Conservation (phyloP, 352 stramenopile species). For the Phytophthora fragariae region DNA sequence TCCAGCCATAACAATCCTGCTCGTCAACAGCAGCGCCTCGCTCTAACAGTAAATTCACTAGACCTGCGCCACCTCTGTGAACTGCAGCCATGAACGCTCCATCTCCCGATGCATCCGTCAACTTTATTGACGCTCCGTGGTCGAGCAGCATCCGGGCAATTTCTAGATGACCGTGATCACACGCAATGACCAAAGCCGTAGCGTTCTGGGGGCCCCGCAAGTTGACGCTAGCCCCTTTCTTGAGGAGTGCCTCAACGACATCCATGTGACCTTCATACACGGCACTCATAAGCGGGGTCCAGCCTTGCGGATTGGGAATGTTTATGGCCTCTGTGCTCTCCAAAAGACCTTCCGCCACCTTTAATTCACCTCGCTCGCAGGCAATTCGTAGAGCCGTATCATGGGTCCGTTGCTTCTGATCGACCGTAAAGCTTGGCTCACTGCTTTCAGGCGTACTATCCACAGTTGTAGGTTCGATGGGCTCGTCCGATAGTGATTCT, state of each 20-base stretch:
- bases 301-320: background rate
- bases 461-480: background rate
- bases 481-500: background rate
- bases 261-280: conserved; percentile 1
- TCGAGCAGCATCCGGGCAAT: background rate
- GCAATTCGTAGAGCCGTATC: conserved; percentile 15
- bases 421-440: background rate
- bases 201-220: background rate
- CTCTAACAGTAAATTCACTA: background rate
- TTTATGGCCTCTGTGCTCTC: conserved; percentile 4
- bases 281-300: conserved; percentile 10
- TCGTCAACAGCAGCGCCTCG: background rate
- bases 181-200: background rate
- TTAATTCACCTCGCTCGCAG: conserved; percentile 1
- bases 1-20: background rate
- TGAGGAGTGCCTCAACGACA: conserved; percentile 1
- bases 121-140: background rate
- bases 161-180: background rate
- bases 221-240: background rate
- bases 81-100: background rate
- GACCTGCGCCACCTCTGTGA: background rate
- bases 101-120: background rate
- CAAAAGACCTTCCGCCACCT: conserved; percentile 4
- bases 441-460: background rate
- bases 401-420: conserved; percentile 12